Evolutionary conservation across 345 rosid species (phyloP).

Genomic region (Salix brachista): DNA sequence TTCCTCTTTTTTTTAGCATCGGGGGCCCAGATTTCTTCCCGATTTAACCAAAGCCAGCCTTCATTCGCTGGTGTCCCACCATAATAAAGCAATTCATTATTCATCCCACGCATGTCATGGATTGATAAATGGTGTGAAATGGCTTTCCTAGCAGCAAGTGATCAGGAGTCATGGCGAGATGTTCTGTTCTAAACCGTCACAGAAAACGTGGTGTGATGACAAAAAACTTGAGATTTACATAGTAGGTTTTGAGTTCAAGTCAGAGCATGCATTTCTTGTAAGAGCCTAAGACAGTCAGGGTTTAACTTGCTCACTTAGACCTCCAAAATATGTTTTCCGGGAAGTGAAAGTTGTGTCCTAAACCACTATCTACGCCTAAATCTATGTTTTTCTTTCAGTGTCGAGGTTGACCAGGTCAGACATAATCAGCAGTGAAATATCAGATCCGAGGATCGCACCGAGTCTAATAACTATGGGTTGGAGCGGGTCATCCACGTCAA

Average conservation of each 20-base stretch:
- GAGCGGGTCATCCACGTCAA: background rate
- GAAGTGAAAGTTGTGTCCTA: too few species aligned
- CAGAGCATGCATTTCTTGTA: too few species aligned
- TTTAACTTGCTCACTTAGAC: rapidly evolving
- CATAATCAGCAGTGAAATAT: too few species aligned
- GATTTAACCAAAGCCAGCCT: background rate
- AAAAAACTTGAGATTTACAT: too few species aligned
- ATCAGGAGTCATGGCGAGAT: background rate
- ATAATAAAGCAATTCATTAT: background rate
- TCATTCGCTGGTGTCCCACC: background rate
- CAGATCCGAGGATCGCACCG: too few species aligned
- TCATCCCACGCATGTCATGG: background rate
- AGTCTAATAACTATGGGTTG: too few species aligned
- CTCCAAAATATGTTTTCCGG: too few species aligned
- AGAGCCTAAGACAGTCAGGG: rapidly evolving
- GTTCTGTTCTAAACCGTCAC: background rate
- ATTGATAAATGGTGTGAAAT: background rate
- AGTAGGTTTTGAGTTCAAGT: too few species aligned
- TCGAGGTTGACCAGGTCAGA: too few species aligned
- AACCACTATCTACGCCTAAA: background rate
- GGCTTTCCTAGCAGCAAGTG: background rate
- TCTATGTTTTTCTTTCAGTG: background rate
- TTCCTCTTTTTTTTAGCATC: background rate
- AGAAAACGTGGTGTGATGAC: rapidly evolving
- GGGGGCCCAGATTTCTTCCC: background rate